A percentile compares a stretch with the other conserved stretches of the same genome.
These are phyloP conservation scores for Cercospora sp. DNA, from an alignment of 2,329 filamentous ascomycete species.

Conservation along the genomic window DNA sequence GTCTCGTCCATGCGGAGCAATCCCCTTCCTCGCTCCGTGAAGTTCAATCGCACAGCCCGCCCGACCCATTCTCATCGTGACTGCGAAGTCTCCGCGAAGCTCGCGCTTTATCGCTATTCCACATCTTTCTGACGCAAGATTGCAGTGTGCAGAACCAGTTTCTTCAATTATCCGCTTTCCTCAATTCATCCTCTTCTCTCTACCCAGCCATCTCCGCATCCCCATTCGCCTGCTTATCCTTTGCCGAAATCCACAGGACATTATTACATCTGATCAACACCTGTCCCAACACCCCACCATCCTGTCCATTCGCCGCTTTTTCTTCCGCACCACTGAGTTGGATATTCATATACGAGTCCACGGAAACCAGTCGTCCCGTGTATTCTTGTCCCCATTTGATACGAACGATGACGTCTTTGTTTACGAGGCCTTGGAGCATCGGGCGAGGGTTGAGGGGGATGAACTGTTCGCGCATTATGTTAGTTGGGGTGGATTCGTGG, in stretches of 20 bases:
- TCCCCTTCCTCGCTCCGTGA: not conserved
- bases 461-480: constrained; percentile 51
- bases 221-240: constrained; percentile 34
- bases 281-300: constrained; percentile 80
- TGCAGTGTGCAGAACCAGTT: not conserved
- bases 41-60: not conserved
- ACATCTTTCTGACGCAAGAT: too few relatives aligned
- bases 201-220: constrained; percentile 35
- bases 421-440: constrained; percentile 92
- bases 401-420: constrained; percentile 85
- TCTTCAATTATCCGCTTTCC: too few relatives aligned
- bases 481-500: not conserved
- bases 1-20: not conserved
- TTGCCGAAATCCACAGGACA: constrained; percentile 81
- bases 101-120: not conserved
- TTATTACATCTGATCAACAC: constrained; percentile 96
- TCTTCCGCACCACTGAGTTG: constrained; percentile 89
- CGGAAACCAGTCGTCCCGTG: constrained; percentile 86
- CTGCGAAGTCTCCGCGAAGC: not conserved
- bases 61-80: not conserved
- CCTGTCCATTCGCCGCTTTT: constrained; percentile 77
- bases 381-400: constrained; percentile 99
- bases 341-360: constrained; percentile 99
- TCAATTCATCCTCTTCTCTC: not conserved
- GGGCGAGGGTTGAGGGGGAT: constrained; percentile 95